Evolutionary conservation across 1,284 basidiomycete genomes (phyloP), one percentile per base, ranked within the genome.

Genomic region (Trametes sp.): DNA sequence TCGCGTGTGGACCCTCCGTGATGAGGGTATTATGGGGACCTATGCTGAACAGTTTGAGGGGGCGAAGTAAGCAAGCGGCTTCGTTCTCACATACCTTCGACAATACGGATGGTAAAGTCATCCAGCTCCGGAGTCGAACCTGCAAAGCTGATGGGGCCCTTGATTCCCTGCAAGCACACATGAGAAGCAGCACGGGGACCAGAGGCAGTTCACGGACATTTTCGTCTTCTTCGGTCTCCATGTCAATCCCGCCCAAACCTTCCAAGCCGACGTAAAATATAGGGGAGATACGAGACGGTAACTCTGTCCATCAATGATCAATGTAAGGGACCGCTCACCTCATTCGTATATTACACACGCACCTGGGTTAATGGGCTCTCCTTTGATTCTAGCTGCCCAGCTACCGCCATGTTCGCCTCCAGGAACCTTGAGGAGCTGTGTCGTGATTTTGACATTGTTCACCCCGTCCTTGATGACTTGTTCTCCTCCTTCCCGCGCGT

Each of bases 301-400:
- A 71, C 57, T 80, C 86, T 87, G 65, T 14, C 26, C 16, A 35
- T 57, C 28, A 36, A n/a, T n/a, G n/a, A n/a, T n/a, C n/a, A n/a
- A n/a, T n/a, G n/a, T n/a, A n/a, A n/a, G 23, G 13, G 24, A 42
- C 42, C 13, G 21, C n/a, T n/a, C n/a, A n/a, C n/a, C n/a, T n/a
- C n/a, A n/a, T n/a, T n/a, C n/a, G n/a, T n/a, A n/a, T n/a, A n/a
- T n/a, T n/a, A 23, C n/a, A 59, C 51, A 46, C 84, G 62, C 63
- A 93, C 93, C 77, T 63, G 80, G 74, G 64, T 92, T 81, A 24
- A 98, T 80, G 21, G 94, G 92, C 71, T 88, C 85, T 21, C 96
- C 95, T 71, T 89, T 91, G 63, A 98, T 84, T 55, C 96, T 87
- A 6, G 89, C 92, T 69, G 90, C 94, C 96, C 96, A 98, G 75